phyloP scores from a whole-genome alignment of 2,329 filamentous ascomycete genomes.

The Arthrinium phaeospermum region DNA sequence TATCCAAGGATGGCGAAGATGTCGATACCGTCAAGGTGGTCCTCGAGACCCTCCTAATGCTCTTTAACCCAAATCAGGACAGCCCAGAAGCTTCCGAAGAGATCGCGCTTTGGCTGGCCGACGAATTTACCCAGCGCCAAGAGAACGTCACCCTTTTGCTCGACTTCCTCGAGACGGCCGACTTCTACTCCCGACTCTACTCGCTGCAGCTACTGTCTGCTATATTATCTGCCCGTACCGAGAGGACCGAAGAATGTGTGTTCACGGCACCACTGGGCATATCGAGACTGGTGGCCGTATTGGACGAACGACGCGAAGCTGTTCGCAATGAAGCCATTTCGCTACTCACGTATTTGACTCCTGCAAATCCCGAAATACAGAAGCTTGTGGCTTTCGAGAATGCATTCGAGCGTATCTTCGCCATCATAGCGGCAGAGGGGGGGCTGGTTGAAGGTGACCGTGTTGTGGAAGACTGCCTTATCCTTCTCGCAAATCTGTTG shows the following conservation, averaged over 20 bases:
- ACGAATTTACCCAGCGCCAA: constrained; percentile 97
- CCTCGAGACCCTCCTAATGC: constrained; percentile 91
- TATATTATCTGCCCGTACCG: constrained; percentile 83
- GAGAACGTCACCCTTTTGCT: constrained; percentile 93
- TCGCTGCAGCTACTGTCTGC: constrained; percentile 87
- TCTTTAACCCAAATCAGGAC: constrained; percentile 75
- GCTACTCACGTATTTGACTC: constrained; percentile 88
- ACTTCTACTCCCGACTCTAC: constrained; percentile 92
- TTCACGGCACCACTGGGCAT: constrained; percentile 88
- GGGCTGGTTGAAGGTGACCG: constrained; percentile 82
- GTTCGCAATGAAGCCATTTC: constrained; percentile 86
- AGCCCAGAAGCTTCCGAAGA: constrained; percentile 95
- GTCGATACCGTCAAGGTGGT: constrained; percentile 96
- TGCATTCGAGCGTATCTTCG: constrained; percentile 86
- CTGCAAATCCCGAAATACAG: constrained; percentile 85
- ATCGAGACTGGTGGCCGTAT: constrained; percentile 78
- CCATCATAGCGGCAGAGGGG: constrained; percentile 81
- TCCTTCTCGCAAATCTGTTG: constrained; percentile 87
- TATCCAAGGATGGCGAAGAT: constrained; percentile 89
- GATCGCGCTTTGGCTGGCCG: constrained; percentile 92
- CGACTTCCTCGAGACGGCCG: constrained; percentile 82
- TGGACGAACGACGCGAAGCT: constrained; percentile 86
- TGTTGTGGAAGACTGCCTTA: constrained; percentile 90
- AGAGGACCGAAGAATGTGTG: constrained; percentile 93
- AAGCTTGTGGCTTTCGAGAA: constrained; percentile 96